A percentile compares a stretch with the other conserved stretches of the same genome.
These are phyloP conservation scores for Perilla frutescens DNA, from an alignment of 257 asterid genomes.

Conservation along the genomic window DNA sequence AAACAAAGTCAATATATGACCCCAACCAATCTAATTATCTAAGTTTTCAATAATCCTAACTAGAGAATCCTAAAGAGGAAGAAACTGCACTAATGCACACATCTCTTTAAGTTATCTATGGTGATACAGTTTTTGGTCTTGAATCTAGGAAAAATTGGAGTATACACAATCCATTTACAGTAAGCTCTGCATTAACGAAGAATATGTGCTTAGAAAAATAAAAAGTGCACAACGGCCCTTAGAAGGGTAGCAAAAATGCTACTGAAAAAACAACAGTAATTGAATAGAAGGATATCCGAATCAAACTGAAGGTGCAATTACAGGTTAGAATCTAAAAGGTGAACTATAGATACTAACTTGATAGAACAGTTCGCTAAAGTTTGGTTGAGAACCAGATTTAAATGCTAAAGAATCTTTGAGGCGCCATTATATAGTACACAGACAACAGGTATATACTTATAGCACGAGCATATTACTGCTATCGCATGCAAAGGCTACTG, in stretches of 20 bases:
- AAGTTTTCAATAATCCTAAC: neutral
- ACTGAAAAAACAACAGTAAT: neutral
- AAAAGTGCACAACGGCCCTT: neutral
- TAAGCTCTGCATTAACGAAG: neutral
- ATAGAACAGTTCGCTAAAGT: neutral
- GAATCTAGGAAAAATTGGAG: too few relatives aligned
- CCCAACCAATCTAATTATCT: neutral
- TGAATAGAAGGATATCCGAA: conserved; percentile 5
- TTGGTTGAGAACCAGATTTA: neutral
- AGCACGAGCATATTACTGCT: conserved; percentile 16
- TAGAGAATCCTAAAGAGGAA: neutral
- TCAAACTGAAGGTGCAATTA: neutral
- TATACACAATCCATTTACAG: too few relatives aligned
- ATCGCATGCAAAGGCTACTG: conserved; percentile 30
- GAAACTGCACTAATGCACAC: neutral
- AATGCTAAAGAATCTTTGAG: neutral
- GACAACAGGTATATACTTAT: conserved; percentile 6
- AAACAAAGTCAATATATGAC: neutral
- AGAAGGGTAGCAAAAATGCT: conserved; percentile 3
- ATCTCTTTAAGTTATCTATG: too few relatives aligned
- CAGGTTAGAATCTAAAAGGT: neutral
- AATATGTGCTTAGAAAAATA: neutral
- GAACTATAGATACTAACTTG: conserved; percentile 20
- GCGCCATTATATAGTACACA: neutral
- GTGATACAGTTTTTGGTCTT: too few relatives aligned